Evolutionary conservation across 176 grass and related monocot genomes (phyloP).

Genomic region (Ensete glaucum): DNA sequence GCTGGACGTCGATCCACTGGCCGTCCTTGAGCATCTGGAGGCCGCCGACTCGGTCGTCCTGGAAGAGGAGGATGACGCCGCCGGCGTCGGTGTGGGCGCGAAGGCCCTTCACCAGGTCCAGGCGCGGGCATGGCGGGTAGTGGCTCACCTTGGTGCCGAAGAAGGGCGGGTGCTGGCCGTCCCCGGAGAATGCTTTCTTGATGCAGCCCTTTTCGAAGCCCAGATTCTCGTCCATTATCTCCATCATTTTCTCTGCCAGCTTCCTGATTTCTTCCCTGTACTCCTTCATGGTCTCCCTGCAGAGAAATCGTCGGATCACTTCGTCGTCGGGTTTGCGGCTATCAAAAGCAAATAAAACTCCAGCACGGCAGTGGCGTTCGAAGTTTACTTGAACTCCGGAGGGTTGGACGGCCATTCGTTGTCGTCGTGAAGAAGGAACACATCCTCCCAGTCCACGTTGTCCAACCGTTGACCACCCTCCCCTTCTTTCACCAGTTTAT

Average conservation of each 20-base stretch:
- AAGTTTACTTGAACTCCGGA: conserved; percentile 53
- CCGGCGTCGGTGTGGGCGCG: conserved; percentile 86
- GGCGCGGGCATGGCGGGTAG: conserved; percentile 46
- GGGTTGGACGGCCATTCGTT: conserved; percentile 68
- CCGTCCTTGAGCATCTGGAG: conserved; percentile 64
- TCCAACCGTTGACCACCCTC: conserved; percentile 10
- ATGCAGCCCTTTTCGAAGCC: conserved; percentile 49
- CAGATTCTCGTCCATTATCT: conserved; percentile 67
- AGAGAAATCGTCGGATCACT: background rate
- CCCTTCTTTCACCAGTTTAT: conserved; percentile 14
- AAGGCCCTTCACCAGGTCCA: conserved; percentile 55
- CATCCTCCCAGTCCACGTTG: conserved; percentile 74
- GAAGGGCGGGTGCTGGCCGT: conserved; percentile 45
- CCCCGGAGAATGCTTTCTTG: conserved; percentile 40
- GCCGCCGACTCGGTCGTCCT: conserved; percentile 65
- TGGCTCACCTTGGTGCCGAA: conserved; percentile 52
- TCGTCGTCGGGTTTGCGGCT: no score
- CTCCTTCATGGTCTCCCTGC: conserved; percentile 79
- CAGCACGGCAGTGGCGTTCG: background rate
- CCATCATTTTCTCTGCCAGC: conserved; percentile 49
- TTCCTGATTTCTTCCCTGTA: conserved; percentile 59
- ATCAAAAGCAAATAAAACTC: background rate
- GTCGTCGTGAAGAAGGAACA: conserved; percentile 64
- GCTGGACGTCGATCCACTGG: conserved; percentile 66
- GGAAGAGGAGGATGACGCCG: conserved; percentile 80